Base-by-base conservation (phyloP, 1,284 basidiomycete genomes). In the Irpex rosettiformis region DNA sequence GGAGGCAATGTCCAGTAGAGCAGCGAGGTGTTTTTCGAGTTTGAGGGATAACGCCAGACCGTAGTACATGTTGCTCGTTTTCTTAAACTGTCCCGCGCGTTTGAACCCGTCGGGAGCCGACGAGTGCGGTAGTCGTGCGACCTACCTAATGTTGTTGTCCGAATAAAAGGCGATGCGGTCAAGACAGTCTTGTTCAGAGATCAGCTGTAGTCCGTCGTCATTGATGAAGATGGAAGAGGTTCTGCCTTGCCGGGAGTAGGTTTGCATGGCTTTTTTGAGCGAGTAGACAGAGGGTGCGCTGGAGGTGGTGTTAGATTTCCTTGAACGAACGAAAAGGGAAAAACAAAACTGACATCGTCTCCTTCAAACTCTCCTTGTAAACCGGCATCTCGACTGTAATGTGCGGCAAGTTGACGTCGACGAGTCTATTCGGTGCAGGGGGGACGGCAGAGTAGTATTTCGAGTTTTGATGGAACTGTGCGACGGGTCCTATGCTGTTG, bases 231-330 rank as follows among this genome's bases (percentile, higher is more conserved):
- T 91, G 21, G 82, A 73, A 3, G 87, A 90, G 0, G 88, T 87
- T 11, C 91, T 91, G 21, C 90, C 91, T 67, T 93, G 90, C 0
- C 89, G 79, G 21, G 90, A 89, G 68, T 93, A 93, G 1, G 89
- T 92, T 67, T 89, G 88, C 84, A 94, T 93, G 0, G 91, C 92
- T 69, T 84, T 86, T 73, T 94, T 92, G 62, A 94, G 73, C 0
- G 88, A 92, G 63, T 84, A 82, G 49, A 94, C 84, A 0, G 91
- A 93, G 1, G 89, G 91, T 4, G 81, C 70, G 57, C 86, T 88
- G 66, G 13, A 58, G 47, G 49, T 21, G 25, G 30, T 21, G 51
- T 48, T 42, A 40, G 21, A 28, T 28, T 54, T 18, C 37, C 13
- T n/a, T 22, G 52, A 7, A 4, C 8, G 29, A 47, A 2, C 11